Evolutionary conservation across 202 grass and related monocot species (phyloP).

Genomic region (Setaria italica): DNA sequence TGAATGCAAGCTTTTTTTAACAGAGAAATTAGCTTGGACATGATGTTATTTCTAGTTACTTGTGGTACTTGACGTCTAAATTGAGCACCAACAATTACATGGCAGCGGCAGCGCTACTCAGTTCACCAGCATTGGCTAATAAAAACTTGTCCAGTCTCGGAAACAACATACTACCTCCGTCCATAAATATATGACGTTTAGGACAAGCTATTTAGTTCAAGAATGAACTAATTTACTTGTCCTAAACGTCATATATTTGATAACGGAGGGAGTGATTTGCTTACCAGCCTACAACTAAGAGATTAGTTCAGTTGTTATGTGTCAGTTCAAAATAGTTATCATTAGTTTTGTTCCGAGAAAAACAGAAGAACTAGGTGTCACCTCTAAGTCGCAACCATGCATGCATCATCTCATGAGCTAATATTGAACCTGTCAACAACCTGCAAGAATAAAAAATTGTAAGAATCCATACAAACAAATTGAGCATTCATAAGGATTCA

Average conservation of each 20-base stretch:
- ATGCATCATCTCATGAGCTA: conserved; percentile 99
- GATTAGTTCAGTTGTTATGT: conserved; percentile 7
- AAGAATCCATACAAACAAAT: background rate
- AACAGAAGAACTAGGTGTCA: conserved; percentile 47
- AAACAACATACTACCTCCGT: background rate
- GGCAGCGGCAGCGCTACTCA: background rate
- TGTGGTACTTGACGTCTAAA: background rate
- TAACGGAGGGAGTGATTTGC: too few species aligned
- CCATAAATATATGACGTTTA: too few species aligned
- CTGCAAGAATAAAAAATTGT: conserved; percentile 54
- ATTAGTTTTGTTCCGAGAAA: conserved; percentile 16
- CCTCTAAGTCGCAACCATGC: conserved; percentile 95
- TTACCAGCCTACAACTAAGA: background rate
- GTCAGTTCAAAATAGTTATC: conserved; percentile 21
- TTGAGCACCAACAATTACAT: background rate
- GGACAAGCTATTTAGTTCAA: too few species aligned
- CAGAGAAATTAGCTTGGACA: background rate
- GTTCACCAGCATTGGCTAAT: conserved; percentile 21
- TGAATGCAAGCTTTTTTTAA: conserved; percentile 1
- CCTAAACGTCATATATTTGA: too few species aligned
- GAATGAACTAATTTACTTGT: too few species aligned
- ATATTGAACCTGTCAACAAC: conserved; percentile 94
- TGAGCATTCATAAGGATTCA: background rate
- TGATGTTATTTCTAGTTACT: conserved; percentile 22
- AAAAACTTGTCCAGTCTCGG: background rate